Conservation (phyloP, 495 filamentous ascomycete genomes). For the Penicillium pulvis region DNA sequence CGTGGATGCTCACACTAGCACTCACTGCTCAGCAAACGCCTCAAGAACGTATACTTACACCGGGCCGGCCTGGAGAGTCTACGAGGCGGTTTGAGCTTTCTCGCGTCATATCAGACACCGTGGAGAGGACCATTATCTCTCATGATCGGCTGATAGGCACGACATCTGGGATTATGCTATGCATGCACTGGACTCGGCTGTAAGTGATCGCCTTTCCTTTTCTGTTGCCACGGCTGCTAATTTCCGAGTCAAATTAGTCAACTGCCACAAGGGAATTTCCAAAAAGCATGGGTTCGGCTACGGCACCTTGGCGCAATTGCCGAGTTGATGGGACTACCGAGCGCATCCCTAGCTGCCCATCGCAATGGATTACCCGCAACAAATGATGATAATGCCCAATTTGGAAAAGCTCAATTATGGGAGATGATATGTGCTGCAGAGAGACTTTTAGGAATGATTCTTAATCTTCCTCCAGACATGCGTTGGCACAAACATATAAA, state of each 20-base stretch:
- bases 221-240: background rate
- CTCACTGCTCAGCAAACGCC: conserved; percentile 28
- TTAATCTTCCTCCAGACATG: conserved; percentile 33
- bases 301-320: conserved; percentile 31
- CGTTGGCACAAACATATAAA: conserved; percentile 13
- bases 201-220: conserved; percentile 11
- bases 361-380: conserved; percentile 5
- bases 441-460: conserved; percentile 28
- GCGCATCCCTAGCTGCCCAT: conserved; percentile 11
- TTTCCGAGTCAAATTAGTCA: conserved; percentile 10
- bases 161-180: conserved; percentile 22
- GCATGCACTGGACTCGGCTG: conserved; percentile 28
- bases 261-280: conserved; percentile 29
- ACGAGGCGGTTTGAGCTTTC: conserved; percentile 12
- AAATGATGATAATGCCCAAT: conserved; percentile 11
- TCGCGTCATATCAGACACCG: conserved; percentile 20
- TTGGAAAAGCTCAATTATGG: conserved; percentile 29
- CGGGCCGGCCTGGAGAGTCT: conserved; percentile 1
- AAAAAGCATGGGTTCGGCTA: conserved; percentile 28
- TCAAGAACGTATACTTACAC: background rate
- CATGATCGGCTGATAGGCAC: conserved; percentile 28
- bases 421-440: conserved; percentile 31
- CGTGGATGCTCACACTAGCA: conserved; percentile 28
- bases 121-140: conserved; percentile 24
- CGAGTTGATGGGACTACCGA: conserved; percentile 32